These are phyloP conservation scores for Mallotus repandus DNA, from an alignment of 441 rosid species.

Conservation along the genomic window DNA sequence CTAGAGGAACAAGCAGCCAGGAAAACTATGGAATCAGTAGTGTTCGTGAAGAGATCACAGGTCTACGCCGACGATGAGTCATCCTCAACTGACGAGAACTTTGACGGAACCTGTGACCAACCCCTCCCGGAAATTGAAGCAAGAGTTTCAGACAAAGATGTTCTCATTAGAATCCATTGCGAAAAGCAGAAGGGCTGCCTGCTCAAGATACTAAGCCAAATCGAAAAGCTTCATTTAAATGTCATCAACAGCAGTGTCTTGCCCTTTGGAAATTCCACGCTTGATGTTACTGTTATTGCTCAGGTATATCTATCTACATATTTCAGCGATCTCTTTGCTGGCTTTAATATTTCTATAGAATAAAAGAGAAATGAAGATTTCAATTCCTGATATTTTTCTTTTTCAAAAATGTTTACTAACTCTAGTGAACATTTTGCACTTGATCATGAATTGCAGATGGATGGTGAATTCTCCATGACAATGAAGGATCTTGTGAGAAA, in stretches of 20 bases:
- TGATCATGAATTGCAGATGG: conserved; percentile 43
- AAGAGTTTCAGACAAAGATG: conserved; percentile 47
- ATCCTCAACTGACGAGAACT: conserved; percentile 35
- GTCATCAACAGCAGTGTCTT: conserved; percentile 46
- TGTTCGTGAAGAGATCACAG: conserved; percentile 55
- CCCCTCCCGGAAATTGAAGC: conserved; percentile 67
- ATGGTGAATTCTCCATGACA: conserved; percentile 34
- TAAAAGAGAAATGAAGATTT: too few species aligned
- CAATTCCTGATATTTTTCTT: too few species aligned
- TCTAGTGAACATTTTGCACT: too few species aligned
- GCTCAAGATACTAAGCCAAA: conserved; percentile 36
- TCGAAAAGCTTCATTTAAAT: conserved; percentile 50
- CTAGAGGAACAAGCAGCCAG: conserved; percentile 54
- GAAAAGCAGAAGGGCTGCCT: conserved; percentile 50
- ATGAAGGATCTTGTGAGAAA: conserved; percentile 49
- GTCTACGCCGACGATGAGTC: conserved; percentile 41
- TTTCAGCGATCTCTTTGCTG: too few species aligned
- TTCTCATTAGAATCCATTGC: conserved; percentile 58
- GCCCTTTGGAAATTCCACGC: conserved; percentile 58
- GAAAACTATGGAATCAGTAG: conserved; percentile 47
- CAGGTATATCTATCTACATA: conserved; percentile 34
- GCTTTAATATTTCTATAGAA: too few species aligned
- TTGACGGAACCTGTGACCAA: conserved; percentile 21
- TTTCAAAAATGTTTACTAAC: too few species aligned
- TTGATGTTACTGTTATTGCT: conserved; percentile 62